Conservation (phyloP, 2,329 filamentous ascomycete genomes). For the Dactylellina leptospora region DNA sequence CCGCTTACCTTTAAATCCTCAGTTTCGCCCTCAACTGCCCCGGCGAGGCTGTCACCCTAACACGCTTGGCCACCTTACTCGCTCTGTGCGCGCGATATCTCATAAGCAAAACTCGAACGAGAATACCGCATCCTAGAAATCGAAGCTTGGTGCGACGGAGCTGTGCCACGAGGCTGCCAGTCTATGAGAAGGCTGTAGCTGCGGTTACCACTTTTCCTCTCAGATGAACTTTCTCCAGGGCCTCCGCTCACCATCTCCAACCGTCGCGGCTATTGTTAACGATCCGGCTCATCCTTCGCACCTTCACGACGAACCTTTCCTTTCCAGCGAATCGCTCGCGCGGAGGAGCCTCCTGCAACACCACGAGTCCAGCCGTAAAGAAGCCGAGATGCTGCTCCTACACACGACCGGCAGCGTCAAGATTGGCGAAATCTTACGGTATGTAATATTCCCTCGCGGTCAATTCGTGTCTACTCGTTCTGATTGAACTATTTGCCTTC, state of each 20-base stretch:
- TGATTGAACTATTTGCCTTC: neutral
- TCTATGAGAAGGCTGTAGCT: slow-evolving; percentile 1
- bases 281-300: slow-evolving; percentile 43
- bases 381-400: slow-evolving; percentile 77
- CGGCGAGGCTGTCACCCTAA: neutral
- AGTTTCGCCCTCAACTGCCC: slow-evolving; percentile 2
- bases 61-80: too few relatives aligned
- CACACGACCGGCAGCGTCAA: slow-evolving; percentile 92
- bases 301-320: slow-evolving; percentile 30
- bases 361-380: slow-evolving; percentile 42
- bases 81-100: too few relatives aligned
- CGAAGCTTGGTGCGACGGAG: neutral
- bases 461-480: neutral
- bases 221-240: slow-evolving; percentile 50
- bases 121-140: too few relatives aligned
- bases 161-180: neutral
- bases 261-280: slow-evolving; percentile 47
- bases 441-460: slow-evolving; percentile 59
- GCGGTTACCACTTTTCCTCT: neutral
- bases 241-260: slow-evolving; percentile 43
- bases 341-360: slow-evolving; percentile 34
- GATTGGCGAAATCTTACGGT: slow-evolving; percentile 92
- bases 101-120: too few relatives aligned
- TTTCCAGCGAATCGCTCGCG: slow-evolving; percentile 29
- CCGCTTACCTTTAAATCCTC: slow-evolving; percentile 6